Evolutionary conservation across 2,329 filamentous ascomycete genomes (phyloP), one percentile per base, ranked within the genome.

Genomic region (Podosphaera leucotricha): DNA sequence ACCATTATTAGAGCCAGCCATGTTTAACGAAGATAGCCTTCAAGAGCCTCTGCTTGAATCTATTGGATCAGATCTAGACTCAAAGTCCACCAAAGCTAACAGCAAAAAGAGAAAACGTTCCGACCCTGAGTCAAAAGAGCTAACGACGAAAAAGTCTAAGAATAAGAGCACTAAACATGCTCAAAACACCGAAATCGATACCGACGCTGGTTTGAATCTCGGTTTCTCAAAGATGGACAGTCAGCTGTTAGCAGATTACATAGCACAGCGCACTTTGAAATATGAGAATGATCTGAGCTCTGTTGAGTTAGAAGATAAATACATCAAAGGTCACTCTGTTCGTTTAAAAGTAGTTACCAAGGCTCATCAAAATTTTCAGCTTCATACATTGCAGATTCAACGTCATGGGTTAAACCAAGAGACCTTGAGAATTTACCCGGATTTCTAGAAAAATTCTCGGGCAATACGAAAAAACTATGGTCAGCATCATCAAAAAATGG

Each of bases 221-320:
- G 72, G 80, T 2, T 81, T 94, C 57, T 72, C 75, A 38, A 72
- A 75, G 48, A 86, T 94, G 77, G 83, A 93, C 59, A 77, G 74
- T 47, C 73, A 77, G 51, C 67, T 94, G 37, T 64, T 94, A 40
- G 82, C 86, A 1, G 87, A 94, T 59, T 77, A 93, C 59, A 67
- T 94, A 48, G 80, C 80, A 6, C 78, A 90, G 56, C 74, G 80
- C 56, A 78, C 82, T 44, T 74, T 71, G 50, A 71, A 79, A 20
- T 92, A 87, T 55, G 81, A 84, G 44, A 74, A 72, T 22, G 79
- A 93, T 43, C 61, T 94, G 54, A 93, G 81, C 53, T 66, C 75
- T 0, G 71, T 95, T 36, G 90, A 98, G 62, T 64, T 92, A 26
- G 77, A 82, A 46, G 86, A 94, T 57, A 66, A 83, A 55, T 77